Evolutionary conservation across 2,329 filamentous ascomycete genomes (phyloP), one percentile per base, ranked within the genome.

Genomic region (Acarospora socialis): DNA sequence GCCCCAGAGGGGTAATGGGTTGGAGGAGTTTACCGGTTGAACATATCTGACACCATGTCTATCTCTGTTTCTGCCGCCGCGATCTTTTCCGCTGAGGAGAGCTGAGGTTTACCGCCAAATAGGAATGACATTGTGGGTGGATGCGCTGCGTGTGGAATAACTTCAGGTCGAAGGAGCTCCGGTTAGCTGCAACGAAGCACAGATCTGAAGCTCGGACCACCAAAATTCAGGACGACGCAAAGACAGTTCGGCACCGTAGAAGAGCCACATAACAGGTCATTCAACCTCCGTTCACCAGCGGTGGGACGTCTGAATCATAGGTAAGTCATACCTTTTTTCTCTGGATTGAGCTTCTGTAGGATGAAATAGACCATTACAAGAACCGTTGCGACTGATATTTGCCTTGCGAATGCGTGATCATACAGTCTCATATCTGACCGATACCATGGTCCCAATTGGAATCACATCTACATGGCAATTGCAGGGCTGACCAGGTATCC

Each of bases 41-140:
- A 92, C 78, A 95, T 94, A 60, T 94, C 86, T 41, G 84, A 82
- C 47, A 94, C 76, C 68, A 95, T 86, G 63, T 94, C 90, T 61
- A 95, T 83, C 66, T 98, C 92, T 46, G 83, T 79, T 66, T 98
- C 87, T 49, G 92, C 86, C 50, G 83, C 81, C 50, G 82, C 81
- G 57, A 98, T 90, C 72, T 95, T 98, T 69, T 95, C 81, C 59
- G 83, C 86, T 51, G 86, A 93, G 43, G 83, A 80, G 55, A 86
- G 80, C 65, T 94, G 83, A 41, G 82, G 81, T 45, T 73, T 67
- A 36, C 63, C 64, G 54, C 78, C 73, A 54, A 77, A 77, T 47
- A 81, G 70, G 64, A 80, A 78, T 43, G 76, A 80, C 77, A 81
- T 81, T 33, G 46, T 68, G 55, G 42, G 20, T 38, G 35, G 27